Percentiles rank a stretch among this genome's conserved stretches.
Evolutionary conservation across 768 basidiomycete genomes (phyloP).

Genomic region (Mycena kentingensis): DNA sequence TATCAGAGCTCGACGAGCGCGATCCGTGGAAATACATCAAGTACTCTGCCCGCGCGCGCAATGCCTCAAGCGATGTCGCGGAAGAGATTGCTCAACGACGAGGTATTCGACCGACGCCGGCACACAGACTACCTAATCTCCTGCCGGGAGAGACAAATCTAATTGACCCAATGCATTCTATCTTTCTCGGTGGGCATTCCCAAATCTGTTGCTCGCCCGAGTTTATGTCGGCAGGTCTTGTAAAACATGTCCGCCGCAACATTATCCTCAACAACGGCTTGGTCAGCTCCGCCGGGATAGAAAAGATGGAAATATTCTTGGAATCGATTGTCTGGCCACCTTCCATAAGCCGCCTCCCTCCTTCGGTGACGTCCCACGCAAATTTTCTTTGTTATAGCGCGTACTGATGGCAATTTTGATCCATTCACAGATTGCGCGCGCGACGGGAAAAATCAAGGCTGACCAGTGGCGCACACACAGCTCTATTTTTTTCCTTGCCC

Average conservation of each 20-base stretch:
- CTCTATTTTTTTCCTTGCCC: slow-evolving; percentile 20
- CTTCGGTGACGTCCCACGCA: slow-evolving; percentile 17
- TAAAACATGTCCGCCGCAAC: slow-evolving; percentile 3
- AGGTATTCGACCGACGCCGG: slow-evolving; percentile 16
- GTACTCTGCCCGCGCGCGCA: slow-evolving; percentile 17
- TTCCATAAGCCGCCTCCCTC: slow-evolving; percentile 17
- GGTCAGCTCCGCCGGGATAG: slow-evolving; percentile 4
- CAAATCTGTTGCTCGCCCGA: too few relatives aligned
- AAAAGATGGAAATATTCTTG: slow-evolving; percentile 11
- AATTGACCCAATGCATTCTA: too few relatives aligned
- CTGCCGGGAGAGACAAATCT: too few relatives aligned
- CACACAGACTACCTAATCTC: too few relatives aligned
- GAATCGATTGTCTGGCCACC: slow-evolving; percentile 12
- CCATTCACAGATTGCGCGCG: slow-evolving; percentile 12
- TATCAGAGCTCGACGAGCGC: slow-evolving; percentile 7
- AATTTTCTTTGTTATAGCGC: neutral
- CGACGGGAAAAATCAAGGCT: slow-evolving; percentile 22
- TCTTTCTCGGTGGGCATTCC: too few relatives aligned
- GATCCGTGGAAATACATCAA: slow-evolving; percentile 22
- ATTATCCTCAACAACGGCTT: slow-evolving; percentile 18
- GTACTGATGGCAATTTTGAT: neutral
- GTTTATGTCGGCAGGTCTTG: too few relatives aligned
- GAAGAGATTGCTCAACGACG: slow-evolving; percentile 21
- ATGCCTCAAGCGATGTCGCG: slow-evolving; percentile 7
- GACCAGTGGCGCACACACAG: slow-evolving; percentile 25